phyloP scores from a whole-genome alignment of 441 rosid genomes.

The Macaranga tanarius region DNA sequence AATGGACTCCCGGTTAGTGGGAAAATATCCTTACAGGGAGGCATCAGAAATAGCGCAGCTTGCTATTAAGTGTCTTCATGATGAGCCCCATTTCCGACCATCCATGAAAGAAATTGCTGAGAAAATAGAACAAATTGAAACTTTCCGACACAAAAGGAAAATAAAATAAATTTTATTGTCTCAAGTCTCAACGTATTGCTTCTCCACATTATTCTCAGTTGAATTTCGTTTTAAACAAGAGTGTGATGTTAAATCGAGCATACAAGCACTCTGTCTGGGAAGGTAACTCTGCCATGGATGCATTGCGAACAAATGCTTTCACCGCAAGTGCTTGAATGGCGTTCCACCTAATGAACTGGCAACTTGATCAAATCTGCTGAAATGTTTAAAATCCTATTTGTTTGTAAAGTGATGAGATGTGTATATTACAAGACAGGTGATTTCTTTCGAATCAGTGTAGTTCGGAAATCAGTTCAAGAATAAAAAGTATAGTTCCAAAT shows the following conservation, averaged over 20 bases:
- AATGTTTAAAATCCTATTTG: too few relatives aligned
- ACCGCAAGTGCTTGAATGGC: background rate
- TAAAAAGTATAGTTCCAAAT: too few relatives aligned
- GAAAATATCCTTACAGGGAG: slow-evolving; percentile 47
- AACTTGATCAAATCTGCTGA: too few relatives aligned
- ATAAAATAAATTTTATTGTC: background rate
- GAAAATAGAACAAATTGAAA: slow-evolving; percentile 35
- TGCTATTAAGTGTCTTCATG: slow-evolving; percentile 46
- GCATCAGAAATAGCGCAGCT: slow-evolving; percentile 43
- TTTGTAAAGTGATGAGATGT: too few relatives aligned
- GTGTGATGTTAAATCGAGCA: background rate
- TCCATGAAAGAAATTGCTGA: slow-evolving; percentile 53
- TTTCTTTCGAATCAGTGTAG: too few relatives aligned
- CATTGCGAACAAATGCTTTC: background rate
- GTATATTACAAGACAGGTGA: too few relatives aligned
- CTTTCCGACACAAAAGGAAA: background rate
- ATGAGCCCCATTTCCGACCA: slow-evolving; percentile 52
- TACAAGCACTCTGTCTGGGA: background rate
- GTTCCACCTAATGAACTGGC: background rate
- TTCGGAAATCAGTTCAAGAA: too few relatives aligned
- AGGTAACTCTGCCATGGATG: background rate
- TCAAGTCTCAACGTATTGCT: background rate
- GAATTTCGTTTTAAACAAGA: background rate
- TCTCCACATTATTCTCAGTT: background rate
- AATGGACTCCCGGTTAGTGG: slow-evolving; percentile 51